These are phyloP conservation scores for Omphalotus guepiniiformis DNA, from an alignment of 768 basidiomycete genomes.

Conservation along the genomic window DNA sequence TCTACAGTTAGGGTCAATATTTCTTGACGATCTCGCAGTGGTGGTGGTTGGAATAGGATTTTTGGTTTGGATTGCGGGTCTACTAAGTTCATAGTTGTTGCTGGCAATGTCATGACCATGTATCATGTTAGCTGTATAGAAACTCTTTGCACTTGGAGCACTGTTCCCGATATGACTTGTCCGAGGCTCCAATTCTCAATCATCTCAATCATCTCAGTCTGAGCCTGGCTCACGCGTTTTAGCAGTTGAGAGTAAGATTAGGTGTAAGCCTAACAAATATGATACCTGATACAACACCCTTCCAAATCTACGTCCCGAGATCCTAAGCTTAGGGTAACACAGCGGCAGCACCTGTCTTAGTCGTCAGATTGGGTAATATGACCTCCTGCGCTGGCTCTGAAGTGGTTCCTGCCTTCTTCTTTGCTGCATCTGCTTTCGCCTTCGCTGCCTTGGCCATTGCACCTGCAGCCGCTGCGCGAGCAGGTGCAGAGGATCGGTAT, in stretches of 20 bases:
- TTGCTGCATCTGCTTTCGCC: constrained; percentile 78
- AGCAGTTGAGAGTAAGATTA: too few relatives aligned
- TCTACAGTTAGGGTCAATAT: constrained; percentile 57
- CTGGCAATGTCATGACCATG: too few relatives aligned
- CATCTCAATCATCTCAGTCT: too few relatives aligned
- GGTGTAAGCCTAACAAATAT: too few relatives aligned
- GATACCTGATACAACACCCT: too few relatives aligned
- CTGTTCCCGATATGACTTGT: too few relatives aligned
- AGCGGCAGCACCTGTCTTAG: constrained; percentile 7
- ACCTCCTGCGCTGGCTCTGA: background rate
- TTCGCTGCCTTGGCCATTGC: constrained; percentile 52
- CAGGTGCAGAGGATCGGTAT: background rate
- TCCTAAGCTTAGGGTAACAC: constrained; percentile 5
- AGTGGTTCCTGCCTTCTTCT: constrained; percentile 74
- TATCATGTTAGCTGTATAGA: too few relatives aligned
- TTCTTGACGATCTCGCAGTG: constrained; percentile 70
- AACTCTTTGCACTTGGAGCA: too few relatives aligned
- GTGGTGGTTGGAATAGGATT: constrained; percentile 71
- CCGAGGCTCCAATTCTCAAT: too few relatives aligned
- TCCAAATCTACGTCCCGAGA: too few relatives aligned
- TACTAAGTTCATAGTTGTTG: constrained; percentile 28
- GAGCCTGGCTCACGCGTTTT: too few relatives aligned
- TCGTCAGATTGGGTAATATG: background rate
- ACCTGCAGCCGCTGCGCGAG: background rate
- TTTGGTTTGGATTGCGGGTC: constrained; percentile 50